Conservation (phyloP, 2,329 filamentous ascomycete species). For the Colletotrichum tabaci region DNA sequence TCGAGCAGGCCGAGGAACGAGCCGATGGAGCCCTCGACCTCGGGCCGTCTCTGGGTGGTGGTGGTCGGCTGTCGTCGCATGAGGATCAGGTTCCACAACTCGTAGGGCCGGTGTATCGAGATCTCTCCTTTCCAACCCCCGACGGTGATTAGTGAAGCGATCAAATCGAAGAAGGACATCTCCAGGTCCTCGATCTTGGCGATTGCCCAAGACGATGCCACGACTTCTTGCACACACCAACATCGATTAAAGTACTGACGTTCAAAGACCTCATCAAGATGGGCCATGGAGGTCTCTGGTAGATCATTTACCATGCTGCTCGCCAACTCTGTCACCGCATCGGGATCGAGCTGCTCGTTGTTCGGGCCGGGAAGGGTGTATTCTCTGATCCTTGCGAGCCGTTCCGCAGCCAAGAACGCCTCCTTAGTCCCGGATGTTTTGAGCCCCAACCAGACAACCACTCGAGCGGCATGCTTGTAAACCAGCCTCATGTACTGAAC, state of each 20-base stretch:
- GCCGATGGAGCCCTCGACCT: constrained; percentile 26
- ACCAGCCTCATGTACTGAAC: constrained; percentile 39
- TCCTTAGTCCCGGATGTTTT: constrained; percentile 30
- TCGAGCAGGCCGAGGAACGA: constrained; percentile 32
- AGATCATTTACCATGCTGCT: constrained; percentile 29
- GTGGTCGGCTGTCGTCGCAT: constrained; percentile 23
- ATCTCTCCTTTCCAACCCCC: constrained; percentile 16
- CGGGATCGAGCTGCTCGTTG: constrained; percentile 7
- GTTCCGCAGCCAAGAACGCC: constrained; percentile 30
- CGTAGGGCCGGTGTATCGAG: constrained; percentile 6
- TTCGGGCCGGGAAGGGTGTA: constrained; percentile 12
- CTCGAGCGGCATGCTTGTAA: constrained; percentile 29
- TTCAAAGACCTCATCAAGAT: constrained; percentile 29
- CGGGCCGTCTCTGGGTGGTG: background rate
- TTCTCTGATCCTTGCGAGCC: constrained; percentile 31
- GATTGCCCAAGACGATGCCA: constrained; percentile 29
- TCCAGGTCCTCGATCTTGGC: constrained; percentile 37
- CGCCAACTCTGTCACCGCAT: constrained; percentile 5
- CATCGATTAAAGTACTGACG: constrained; percentile 32
- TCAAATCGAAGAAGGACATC: constrained; percentile 38
- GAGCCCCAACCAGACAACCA: constrained; percentile 32
- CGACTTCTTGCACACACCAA: constrained; percentile 36
- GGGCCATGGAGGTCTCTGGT: constrained; percentile 23
- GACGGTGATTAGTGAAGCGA: constrained; percentile 12
- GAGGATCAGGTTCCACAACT: constrained; percentile 33